Conservation (phyloP, 495 filamentous ascomycete genomes). For the Rusavskia elegans region DNA sequence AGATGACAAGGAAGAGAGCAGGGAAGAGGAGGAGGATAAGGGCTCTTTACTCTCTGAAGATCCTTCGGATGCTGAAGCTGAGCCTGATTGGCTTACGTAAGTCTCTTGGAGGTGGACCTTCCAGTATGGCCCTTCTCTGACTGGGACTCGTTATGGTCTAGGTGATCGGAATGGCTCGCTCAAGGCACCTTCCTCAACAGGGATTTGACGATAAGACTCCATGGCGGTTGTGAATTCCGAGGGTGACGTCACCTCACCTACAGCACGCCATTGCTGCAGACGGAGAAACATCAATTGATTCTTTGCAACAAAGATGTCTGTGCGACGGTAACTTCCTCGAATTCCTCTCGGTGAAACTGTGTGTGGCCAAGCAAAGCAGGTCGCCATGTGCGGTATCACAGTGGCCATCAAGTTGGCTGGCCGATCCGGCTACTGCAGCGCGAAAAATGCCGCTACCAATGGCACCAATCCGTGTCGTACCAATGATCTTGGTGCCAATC, state of each 20-base stretch:
- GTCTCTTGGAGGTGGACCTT: not conserved
- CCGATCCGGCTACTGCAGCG: not conserved
- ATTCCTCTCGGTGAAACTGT: too few relatives aligned
- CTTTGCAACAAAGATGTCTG: too few relatives aligned
- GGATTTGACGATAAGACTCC: too few relatives aligned
- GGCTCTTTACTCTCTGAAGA: slow-evolving; percentile 40
- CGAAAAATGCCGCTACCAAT: not conserved
- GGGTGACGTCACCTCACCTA: too few relatives aligned
- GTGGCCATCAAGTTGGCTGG: not conserved
- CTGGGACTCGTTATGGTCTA: too few relatives aligned
- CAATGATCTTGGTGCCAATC: not conserved
- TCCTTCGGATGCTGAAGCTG: slow-evolving; percentile 52
- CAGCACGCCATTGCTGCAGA: too few relatives aligned
- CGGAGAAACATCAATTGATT: too few relatives aligned
- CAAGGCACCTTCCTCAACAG: too few relatives aligned
- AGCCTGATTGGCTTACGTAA: slow-evolving; percentile 41
- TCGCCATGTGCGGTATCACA: not conserved
- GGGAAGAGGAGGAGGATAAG: slow-evolving; percentile 22
- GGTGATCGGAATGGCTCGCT: not conserved
- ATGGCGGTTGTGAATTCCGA: too few relatives aligned
- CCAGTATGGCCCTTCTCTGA: too few relatives aligned
- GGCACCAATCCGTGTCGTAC: too few relatives aligned
- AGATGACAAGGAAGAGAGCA: slow-evolving; percentile 6
- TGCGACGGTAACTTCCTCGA: too few relatives aligned
- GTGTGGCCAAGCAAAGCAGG: not conserved